Conservation (phyloP, 1,284 basidiomycete genomes). For the Lentinula novae-zelandiae region DNA sequence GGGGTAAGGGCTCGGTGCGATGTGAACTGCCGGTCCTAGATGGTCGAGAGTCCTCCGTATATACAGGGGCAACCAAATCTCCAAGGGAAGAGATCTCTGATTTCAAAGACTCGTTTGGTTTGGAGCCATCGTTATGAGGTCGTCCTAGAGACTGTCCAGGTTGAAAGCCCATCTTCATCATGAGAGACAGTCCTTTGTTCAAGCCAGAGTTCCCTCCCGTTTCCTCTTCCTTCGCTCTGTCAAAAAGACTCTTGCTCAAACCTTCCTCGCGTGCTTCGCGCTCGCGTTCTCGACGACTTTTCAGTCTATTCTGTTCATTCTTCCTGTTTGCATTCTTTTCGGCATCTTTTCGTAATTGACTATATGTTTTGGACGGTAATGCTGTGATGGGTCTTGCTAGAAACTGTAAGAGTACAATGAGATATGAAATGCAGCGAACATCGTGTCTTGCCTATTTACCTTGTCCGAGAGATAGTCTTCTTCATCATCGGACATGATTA, state of each 20-base stretch:
- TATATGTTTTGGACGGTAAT: constrained; percentile 52
- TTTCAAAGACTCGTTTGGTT: constrained; percentile 16
- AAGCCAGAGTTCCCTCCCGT: constrained; percentile 32
- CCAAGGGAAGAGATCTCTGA: constrained; percentile 12
- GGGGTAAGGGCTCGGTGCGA: constrained; percentile 58
- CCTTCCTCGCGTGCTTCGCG: constrained; percentile 74
- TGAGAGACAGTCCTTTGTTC: constrained; percentile 79
- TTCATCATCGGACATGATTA: constrained; percentile 58
- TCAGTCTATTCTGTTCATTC: constrained; percentile 61
- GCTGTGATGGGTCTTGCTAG: constrained; percentile 40
- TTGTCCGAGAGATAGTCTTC: constrained; percentile 86
- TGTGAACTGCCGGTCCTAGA: constrained; percentile 27
- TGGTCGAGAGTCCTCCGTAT: constrained; percentile 4
- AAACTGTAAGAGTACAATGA: constrained; percentile 32
- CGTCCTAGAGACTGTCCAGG: constrained; percentile 72
- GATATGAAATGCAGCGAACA: not conserved
- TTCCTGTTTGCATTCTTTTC: constrained; percentile 51
- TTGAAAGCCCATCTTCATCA: constrained; percentile 89
- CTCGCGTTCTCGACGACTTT: constrained; percentile 64
- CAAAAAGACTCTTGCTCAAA: constrained; percentile 72
- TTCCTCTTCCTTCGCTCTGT: constrained; percentile 64
- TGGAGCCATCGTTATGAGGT: constrained; percentile 23
- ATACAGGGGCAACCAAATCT: constrained; percentile 2
- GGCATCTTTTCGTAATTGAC: constrained; percentile 63
- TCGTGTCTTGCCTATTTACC: not conserved